A percentile compares a stretch with the other conserved stretches of the same genome.
Evolutionary conservation across 2,329 filamentous ascomycete genomes (phyloP).

Genomic region (Fusarium protoensiforme): DNA sequence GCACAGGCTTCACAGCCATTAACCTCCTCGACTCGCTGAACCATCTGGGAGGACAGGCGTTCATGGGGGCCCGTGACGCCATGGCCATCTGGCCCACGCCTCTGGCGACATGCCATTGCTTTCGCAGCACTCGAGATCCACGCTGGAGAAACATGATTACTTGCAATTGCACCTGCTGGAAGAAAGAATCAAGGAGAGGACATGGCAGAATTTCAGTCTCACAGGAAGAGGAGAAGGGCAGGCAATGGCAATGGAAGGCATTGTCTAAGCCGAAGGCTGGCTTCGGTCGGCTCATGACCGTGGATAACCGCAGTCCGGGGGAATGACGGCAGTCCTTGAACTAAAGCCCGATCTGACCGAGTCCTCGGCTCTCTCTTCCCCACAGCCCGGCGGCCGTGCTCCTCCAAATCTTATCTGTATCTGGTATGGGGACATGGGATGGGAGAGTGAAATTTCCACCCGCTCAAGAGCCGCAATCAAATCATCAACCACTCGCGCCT

Average conservation of each 20-base stretch:
- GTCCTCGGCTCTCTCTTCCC: constrained; percentile 33
- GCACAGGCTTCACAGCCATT: constrained; percentile 78
- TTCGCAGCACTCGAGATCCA: constrained; percentile 61
- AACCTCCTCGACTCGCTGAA: constrained; percentile 64
- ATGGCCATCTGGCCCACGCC: constrained; percentile 51
- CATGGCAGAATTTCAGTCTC: constrained; percentile 24
- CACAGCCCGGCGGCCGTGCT: constrained; percentile 36
- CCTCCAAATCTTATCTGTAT: constrained; percentile 21
- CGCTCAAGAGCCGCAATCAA: constrained; percentile 22
- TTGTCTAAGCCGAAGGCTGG: constrained; percentile 47
- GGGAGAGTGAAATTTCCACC: constrained; percentile 33
- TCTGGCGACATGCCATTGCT: constrained; percentile 61
- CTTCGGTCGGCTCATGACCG: constrained; percentile 46
- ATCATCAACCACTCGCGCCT: background rate
- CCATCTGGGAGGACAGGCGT: constrained; percentile 51
- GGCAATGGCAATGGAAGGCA: constrained; percentile 23
- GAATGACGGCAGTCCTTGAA: constrained; percentile 28
- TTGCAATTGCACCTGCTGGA: constrained; percentile 25
- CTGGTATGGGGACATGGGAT: constrained; percentile 13
- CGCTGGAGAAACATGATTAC: constrained; percentile 65
- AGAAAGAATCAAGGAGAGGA: constrained; percentile 29
- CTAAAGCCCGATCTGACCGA: constrained; percentile 37
- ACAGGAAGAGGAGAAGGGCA: constrained; percentile 34
- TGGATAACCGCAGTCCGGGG: constrained; percentile 53
- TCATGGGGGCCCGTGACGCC: constrained; percentile 42